These are phyloP conservation scores for Capsicum pubescens DNA, from an alignment of 257 asterid genomes.

Conservation along the genomic window DNA sequence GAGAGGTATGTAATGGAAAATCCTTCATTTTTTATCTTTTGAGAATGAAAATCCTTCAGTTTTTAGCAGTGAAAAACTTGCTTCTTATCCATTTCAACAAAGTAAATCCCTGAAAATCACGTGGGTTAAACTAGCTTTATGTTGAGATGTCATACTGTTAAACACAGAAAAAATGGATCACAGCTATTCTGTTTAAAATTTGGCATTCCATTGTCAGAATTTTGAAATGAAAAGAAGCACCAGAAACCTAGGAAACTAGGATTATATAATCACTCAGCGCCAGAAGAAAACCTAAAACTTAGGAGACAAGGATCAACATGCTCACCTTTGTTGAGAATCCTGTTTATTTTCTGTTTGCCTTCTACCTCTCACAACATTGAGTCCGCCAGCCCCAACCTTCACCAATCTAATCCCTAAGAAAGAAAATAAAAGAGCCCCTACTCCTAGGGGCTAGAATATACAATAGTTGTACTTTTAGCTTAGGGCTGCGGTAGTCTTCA, in stretches of 20 bases:
- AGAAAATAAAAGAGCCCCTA: neutral
- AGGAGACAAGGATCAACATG: neutral
- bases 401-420: neutral
- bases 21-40: neutral
- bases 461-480: constrained; percentile 2
- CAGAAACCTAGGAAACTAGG: constrained; percentile 12
- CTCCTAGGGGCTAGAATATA: neutral
- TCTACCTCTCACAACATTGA: neutral
- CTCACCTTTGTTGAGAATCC: constrained; percentile 12
- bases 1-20: constrained; percentile 68
- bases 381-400: neutral
- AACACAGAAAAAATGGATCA: constrained; percentile 13
- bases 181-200: constrained; percentile 9
- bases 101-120: neutral
- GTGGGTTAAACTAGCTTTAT: constrained; percentile 1
- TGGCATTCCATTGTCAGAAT: neutral
- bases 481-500: neutral
- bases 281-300: neutral
- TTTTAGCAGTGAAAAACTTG: neutral
- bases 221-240: neutral
- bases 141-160: neutral
- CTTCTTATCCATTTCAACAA: constrained; percentile 13
- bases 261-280: neutral
- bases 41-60: neutral
- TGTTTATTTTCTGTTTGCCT: neutral